phyloP scores from a whole-genome alignment of 2,329 filamentous ascomycete genomes.

The Hirsutella thompsonii region DNA sequence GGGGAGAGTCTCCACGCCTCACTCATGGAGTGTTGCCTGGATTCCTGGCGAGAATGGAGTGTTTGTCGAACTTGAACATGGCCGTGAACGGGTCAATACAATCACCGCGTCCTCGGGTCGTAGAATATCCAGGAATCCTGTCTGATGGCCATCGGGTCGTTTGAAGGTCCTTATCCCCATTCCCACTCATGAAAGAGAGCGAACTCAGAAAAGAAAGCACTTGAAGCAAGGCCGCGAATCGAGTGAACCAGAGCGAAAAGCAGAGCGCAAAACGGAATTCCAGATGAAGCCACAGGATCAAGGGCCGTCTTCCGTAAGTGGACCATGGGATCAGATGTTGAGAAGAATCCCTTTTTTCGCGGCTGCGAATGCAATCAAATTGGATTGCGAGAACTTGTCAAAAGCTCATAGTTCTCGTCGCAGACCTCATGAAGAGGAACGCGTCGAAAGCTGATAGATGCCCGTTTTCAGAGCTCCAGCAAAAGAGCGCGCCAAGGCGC shows the following conservation, averaged over 20 bases:
- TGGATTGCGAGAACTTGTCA: constrained; percentile 9
- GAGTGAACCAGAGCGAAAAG: background rate
- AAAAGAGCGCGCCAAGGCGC: background rate
- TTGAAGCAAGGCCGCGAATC: background rate
- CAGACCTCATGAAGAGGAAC: background rate
- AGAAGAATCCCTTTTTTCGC: constrained; percentile 4
- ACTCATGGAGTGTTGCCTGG: too few relatives aligned
- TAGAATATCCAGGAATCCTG: too few relatives aligned
- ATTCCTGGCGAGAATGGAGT: too few relatives aligned
- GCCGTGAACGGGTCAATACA: too few relatives aligned
- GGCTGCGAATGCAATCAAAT: constrained; percentile 12
- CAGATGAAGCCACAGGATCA: background rate
- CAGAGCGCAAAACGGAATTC: background rate
- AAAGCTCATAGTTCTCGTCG: constrained; percentile 2
- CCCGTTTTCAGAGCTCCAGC: background rate
- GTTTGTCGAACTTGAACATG: too few relatives aligned
- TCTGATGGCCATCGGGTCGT: too few relatives aligned
- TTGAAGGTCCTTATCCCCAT: too few relatives aligned
- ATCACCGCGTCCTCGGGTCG: too few relatives aligned
- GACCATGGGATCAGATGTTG: background rate
- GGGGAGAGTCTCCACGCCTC: background rate
- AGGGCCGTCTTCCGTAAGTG: background rate
- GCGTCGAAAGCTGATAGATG: background rate
- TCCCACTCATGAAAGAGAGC: background rate
- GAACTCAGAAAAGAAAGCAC: background rate